phyloP scores from a whole-genome alignment of 108 stramenopile genomes.

The Discostella stelligeroides region DNA sequence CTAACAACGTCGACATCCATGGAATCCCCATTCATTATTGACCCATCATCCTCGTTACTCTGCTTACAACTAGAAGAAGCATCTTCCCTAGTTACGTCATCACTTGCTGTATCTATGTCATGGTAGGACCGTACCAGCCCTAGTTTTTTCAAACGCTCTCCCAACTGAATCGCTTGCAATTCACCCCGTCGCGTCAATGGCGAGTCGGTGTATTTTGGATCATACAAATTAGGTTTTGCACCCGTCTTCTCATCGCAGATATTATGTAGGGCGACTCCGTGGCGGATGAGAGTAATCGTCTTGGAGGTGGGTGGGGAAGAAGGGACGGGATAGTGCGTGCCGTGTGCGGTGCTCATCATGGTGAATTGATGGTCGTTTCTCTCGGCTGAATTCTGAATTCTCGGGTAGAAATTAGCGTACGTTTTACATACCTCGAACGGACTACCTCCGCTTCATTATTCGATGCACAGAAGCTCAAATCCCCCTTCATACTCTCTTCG shows the following conservation, averaged over 20 bases:
- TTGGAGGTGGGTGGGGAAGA: constrained; percentile 5
- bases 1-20: neutral
- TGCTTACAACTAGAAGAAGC: neutral
- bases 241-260: constrained; percentile 51
- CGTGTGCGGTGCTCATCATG: too few relatives aligned
- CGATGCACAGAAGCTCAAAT: too few relatives aligned
- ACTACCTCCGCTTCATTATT: too few relatives aligned
- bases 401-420: too few relatives aligned
- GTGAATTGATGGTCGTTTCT: too few relatives aligned
- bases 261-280: constrained; percentile 77
- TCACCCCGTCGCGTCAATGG: constrained; percentile 61
- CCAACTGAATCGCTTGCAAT: constrained; percentile 55
- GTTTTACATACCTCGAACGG: too few relatives aligned
- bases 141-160: constrained; percentile 27
- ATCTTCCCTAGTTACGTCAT: constrained; percentile 14
- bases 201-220: constrained; percentile 64
- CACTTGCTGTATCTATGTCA: constrained; percentile 32
- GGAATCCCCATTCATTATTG: neutral
- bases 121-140: constrained; percentile 25
- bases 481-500: neutral
- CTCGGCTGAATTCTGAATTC: too few relatives aligned
- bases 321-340: too few relatives aligned
- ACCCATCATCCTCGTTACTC: neutral
- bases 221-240: constrained; percentile 46
- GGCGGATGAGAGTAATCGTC: constrained; percentile 75